Evolutionary conservation across 371 early-diverging fungal genomes (phyloP), one percentile per base, ranked within the genome.

Genomic region (Apophysomyces trapeziformis): DNA sequence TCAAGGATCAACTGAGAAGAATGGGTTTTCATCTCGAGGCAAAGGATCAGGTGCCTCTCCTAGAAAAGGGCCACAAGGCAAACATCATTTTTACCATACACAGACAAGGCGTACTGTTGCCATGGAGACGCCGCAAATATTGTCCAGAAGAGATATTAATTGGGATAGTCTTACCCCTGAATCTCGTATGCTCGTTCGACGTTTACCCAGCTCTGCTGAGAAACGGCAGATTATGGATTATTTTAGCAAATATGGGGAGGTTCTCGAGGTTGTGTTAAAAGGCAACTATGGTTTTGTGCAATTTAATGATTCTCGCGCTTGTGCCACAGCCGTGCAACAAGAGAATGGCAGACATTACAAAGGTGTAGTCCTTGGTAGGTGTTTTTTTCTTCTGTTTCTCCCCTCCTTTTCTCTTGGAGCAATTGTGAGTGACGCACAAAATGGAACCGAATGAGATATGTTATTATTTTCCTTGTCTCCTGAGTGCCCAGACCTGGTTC

Each of bases 231-330:
- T 82, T 38, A 63, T 76, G 65, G 68, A 72, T 18, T 70, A 77
- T 54, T 82, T 82, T 76, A 76, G 76, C 71, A 74, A 72, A 66
- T 82, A 77, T 70, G 83, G 83, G 54, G 69, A 74, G 45, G 74
- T 82, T 7, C 58, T 73, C 54, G 83, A 82, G 58, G 74, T 75
- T 37, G 78, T 70, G 56, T 67, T 73, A 50, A 78, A 78, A 65
- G 66, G 65, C 60, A 61, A 69, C 44, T 73, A 69, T 74, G 80
- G 78, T 14, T 79, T 77, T 64, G 76, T 82, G 38, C 83, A 82
- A 60, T 82, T 82, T 73, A 74, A 68, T 60, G 71, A 69, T 32
- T 68, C 75, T 54, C 66, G 63, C 38, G 61, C 71, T 47, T 82
- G 83, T 68, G 70, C 72, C 36, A 68, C 66, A 45, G 83, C 83